Evolutionary conservation across 2,329 filamentous ascomycete genomes (phyloP), one percentile per base, ranked within the genome.

Genomic region (Fusarium pseudonygamai): DNA sequence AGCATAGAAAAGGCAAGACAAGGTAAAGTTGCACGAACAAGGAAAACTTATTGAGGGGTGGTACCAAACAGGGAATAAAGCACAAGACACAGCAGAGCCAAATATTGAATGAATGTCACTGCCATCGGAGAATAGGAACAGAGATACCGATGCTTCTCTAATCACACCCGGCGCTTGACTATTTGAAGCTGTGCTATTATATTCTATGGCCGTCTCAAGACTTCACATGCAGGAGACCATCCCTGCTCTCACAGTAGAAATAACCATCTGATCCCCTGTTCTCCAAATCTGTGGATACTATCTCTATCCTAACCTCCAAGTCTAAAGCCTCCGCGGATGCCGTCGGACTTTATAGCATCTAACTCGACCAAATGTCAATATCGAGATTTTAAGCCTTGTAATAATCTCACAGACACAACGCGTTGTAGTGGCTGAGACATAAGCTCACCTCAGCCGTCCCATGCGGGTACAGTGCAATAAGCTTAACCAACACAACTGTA

Each of bases 391-490:
- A 34, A 36, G 47, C 47, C 30, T 36, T 20, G 6, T 9, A 20
- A 26, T 11, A n/a, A 16, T 39, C n/a, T 22, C 22, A 14, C 16
- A 37, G 15, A 24, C 18, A n/a, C n/a, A 8, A 49, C 42, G 42
- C 10, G 28, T 30, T 28, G 13, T 36, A 40, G 47, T 65, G 43
- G 43, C 56, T 61, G 18, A 46, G 24, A 8, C 50, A 34, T 60
- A 67, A 46, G 62, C 64, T 67, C 64, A 67, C 64, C 39, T 67
- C 64, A 67, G 39, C 37, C 37, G 30, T 20, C 24, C 16, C 18
- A 28, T 16, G 34, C 18, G n/a, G 22, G 18, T 26, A 22, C 32
- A 60, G 26, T 45, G 32, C 22, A 67, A 45, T 60, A 66, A 67
- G 64, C 64, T 60, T 67, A 67, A 67, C 50, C 56, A 59, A 22